Evolutionary conservation across 495 filamentous ascomycete species (phyloP), one percentile per base, ranked within the genome.

Genomic region (Choiromyces venosus): DNA sequence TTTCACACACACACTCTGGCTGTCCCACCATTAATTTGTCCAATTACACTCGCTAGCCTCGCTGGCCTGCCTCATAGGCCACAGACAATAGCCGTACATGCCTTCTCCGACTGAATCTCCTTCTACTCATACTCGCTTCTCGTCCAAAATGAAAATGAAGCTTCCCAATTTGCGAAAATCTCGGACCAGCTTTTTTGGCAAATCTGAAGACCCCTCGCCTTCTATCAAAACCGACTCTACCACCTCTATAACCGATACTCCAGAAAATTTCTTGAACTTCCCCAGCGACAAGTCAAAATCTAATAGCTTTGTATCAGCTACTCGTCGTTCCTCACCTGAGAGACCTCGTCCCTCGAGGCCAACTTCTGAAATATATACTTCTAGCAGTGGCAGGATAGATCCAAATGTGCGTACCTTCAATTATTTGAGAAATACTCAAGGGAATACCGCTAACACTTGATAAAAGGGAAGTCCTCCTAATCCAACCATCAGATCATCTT

Each of bases 221-320:
- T 78, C 76, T 16, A 46, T 78, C 46, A 69, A 71, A 78, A 75
- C 77, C 7, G 68, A 72, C 19, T 79, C 77, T 40, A 72, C 77
- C 29, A 68, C 71, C 8, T 79, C 77, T 9, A 65, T 72, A 14
- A 72, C 29, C 6, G 72, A 72, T 33, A 61, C 25, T 29, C 52
- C 25, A 38, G 70, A 74, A 44, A 66, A 21, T 33, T 72, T 67
- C 37, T 19, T 61, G 56, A 66, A 44, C 56, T 66, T 67, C 64
- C 64, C 67, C 9, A 74, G 67, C 19, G 65, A 68, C 61, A 68
- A 56, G 38, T 29, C 76, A 42, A 65, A 70, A 44, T 79, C 73
- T 64, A 71, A 44, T 64, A 77, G 66, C 37, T 76, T 68, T 37
- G 37, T 77, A 29, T 66, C 68, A 25, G 38, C 65, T 66, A 66